Evolutionary conservation across 169 alveolate genomes (phyloP), one percentile per base, ranked within the genome.

Genomic region (Plasmodium gonderi): DNA sequence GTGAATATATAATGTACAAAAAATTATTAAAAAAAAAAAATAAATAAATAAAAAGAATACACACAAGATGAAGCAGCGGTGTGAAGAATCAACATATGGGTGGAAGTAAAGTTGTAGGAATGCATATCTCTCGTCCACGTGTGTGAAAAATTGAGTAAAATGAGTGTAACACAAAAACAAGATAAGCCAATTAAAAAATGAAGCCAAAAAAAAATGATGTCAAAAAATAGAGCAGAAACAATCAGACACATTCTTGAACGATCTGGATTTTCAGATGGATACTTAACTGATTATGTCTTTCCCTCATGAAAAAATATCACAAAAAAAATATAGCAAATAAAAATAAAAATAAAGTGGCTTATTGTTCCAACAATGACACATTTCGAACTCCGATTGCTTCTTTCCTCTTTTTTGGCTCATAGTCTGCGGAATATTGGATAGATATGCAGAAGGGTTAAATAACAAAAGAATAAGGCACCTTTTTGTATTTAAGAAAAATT

Each of bases 331-430:
- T n/a, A n/a, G n/a, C n/a, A n/a, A n/a, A n/a, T n/a, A n/a, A n/a
- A n/a, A n/a, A n/a, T n/a, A 1, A 60, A 60, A 60, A 60, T 29
- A n/a, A 60, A 7, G 14, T 60, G 26, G 26, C 40, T 60, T 23
- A 72, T 77, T 87, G 54, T 76, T 20, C 78, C 79, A 87, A 40
- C 47, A 87, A 76, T 11, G 93, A 12, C 38, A 36, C 7, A 36
- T 74, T 74, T 42, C 77, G 49, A 40, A 11, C 38, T 40, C 42
- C 79, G 23, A 60, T 75, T 38, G 65, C 33, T 40, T 87, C 89
- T 36, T 87, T 87, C 67, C 38, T 76, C 47, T 51, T 76, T 87
- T 87, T 74, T 6, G 93, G 93, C 29, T 87, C 93, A 45, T 87
- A 87, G 47, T 67, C 93, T 87, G 38, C n/a, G 33, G 79, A 42